Conservation (phyloP, 768 basidiomycete genomes). For the Leccinum broughii region DNA sequence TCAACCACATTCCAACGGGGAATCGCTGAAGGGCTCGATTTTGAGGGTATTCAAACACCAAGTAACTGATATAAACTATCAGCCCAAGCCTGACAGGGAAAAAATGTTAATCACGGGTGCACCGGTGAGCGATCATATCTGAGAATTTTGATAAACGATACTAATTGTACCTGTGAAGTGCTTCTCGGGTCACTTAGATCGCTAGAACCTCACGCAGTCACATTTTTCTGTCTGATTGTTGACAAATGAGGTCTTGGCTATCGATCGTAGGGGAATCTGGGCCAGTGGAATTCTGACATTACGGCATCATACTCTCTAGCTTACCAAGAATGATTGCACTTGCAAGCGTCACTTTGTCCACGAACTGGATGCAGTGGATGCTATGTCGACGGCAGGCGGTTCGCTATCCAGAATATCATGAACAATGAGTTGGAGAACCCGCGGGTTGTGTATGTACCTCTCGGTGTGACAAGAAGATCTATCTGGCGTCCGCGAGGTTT, state of each 20-base stretch:
- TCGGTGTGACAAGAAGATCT: too few species aligned
- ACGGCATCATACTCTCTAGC: conserved; percentile 45
- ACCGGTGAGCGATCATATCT: background rate
- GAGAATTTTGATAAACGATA: conserved; percentile 22
- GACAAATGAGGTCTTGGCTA: conserved; percentile 61
- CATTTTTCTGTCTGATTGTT: conserved; percentile 55
- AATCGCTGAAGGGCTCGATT: conserved; percentile 71
- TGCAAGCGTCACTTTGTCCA: conserved; percentile 76
- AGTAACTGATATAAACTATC: conserved; percentile 71
- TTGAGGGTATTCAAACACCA: conserved; percentile 73
- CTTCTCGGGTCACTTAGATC: too few species aligned
- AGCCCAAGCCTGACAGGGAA: conserved; percentile 60
- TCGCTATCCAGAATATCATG: too few species aligned
- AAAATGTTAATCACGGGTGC: background rate
- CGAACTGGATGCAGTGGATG: conserved; percentile 71
- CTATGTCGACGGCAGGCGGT: too few species aligned
- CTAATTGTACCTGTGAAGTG: conserved; percentile 61
- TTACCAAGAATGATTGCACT: conserved; percentile 63
- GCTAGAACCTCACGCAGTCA: too few species aligned
- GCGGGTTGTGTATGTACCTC: too few species aligned
- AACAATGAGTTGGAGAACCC: too few species aligned
- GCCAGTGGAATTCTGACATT: background rate
- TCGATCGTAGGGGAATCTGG: conserved; percentile 16
- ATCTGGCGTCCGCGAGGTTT: too few species aligned
- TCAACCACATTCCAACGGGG: conserved; percentile 82